A percentile compares a stretch with the other conserved stretches of the same genome.
Evolutionary conservation across 2,329 filamentous ascomycete genomes (phyloP).

Genomic region (Ophiostoma perfectum): DNA sequence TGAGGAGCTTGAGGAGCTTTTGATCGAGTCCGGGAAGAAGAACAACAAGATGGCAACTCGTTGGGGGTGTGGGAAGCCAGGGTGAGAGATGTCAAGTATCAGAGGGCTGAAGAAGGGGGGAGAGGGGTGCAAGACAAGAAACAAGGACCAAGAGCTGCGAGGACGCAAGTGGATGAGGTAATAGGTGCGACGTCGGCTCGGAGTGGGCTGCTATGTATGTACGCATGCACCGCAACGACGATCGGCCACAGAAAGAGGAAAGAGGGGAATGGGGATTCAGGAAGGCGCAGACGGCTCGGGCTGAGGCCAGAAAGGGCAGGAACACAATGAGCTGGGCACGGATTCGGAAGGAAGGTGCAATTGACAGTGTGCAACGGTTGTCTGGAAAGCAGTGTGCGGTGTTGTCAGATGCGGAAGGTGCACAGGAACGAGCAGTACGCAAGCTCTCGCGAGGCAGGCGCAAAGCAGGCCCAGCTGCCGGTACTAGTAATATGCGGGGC

Average conservation of each 20-base stretch:
- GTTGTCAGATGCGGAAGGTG: background rate
- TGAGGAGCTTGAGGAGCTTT: background rate
- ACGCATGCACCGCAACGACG: background rate
- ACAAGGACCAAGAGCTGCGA: background rate
- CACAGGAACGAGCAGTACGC: background rate
- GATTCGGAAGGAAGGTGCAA: background rate
- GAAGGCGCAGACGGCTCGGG: background rate
- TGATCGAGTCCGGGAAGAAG: constrained; percentile 2
- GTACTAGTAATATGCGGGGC: constrained; percentile 4
- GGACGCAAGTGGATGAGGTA: background rate
- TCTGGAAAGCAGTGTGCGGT: background rate
- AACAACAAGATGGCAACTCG: constrained; percentile 34
- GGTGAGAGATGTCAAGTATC: constrained; percentile 10
- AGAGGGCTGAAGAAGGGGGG: background rate
- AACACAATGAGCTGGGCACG: background rate
- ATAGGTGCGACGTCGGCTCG: constrained; percentile 11
- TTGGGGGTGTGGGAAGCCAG: constrained; percentile 20
- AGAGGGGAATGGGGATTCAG: background rate
- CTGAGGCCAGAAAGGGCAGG: background rate
- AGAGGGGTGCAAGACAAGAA: no score
- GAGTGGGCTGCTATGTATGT: background rate
- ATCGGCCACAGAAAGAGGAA: background rate
- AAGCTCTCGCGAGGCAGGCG: background rate
- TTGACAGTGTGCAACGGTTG: background rate
- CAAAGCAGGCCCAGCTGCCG: background rate